Evolutionary conservation across 495 filamentous ascomycete species (phyloP), one percentile per base, ranked within the genome.

Genomic region (Annulohypoxylon bovei): DNA sequence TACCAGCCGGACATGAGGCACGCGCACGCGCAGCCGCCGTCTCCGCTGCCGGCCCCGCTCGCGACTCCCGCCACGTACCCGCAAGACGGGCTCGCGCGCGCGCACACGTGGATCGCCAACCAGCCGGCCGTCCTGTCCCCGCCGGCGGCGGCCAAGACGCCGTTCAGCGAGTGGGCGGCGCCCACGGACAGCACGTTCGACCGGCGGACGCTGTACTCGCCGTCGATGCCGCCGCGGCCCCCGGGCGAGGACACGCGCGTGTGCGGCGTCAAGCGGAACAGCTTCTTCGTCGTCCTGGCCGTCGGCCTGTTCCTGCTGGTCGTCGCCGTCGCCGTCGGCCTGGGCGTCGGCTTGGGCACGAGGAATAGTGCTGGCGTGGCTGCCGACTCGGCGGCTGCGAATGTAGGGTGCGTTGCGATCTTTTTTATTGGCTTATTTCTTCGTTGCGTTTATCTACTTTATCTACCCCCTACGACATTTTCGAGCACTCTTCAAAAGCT

Each of bases 291-390:
- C 14, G 50, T 74, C 2, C 9, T 77, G 9, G 72, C 67, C 3
- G 42, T 80, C 6, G 69, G 61, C 0, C 12, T 70, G 1, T 75
- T 80, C 16, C 12, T 77, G 6, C 32, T 68, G 2, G 78, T 80
- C 1, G 65, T 75, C 28, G 75, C 60, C 11, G 30, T 77, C 5
- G 76, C 78, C 6, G 67, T 73, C 2, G 78, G 78, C 7, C 57
- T 80, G 9, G 78, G 76, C 1, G 67, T 78, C 6, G 78, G 78
- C 1, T 32, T 80, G 8, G 63, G 72, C 1, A 60, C 64, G 35
- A 67, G 64, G 23, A 67, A 33, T 27, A 44, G 22, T 40, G 39
- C 22, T 16, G 9, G 30, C 9, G 22, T 33, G 28, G n/a, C 27
- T 1, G 50, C 14, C 0, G 6, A 25, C 7, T 16, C 40, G 16